These are phyloP conservation scores for Acorus gramineus DNA, from an alignment of 106 monocot species.

Conservation along the genomic window DNA sequence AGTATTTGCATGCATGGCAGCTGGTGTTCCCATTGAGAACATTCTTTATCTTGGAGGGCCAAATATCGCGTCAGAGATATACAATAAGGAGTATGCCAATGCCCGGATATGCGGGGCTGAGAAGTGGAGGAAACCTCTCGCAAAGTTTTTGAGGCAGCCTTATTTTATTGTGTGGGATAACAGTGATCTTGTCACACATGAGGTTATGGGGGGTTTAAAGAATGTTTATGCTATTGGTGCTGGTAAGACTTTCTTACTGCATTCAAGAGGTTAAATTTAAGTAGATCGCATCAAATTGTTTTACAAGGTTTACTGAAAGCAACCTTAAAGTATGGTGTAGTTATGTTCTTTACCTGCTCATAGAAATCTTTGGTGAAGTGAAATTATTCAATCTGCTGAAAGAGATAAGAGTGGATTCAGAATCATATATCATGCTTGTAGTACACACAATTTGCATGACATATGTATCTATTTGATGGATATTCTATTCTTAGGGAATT, in stretches of 20 bases:
- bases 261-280: not conserved
- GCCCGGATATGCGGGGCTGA: conserved; percentile 89
- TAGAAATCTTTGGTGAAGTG: not conserved
- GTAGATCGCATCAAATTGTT: not conserved
- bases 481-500: no score
- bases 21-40: conserved; percentile 82
- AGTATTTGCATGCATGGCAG: conserved; percentile 17
- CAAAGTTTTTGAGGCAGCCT: conserved; percentile 85
- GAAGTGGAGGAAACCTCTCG: conserved; percentile 82
- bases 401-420: not conserved
- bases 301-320: not conserved
- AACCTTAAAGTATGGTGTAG: not conserved
- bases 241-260: conserved; percentile 25
- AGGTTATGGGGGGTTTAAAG: conserved; percentile 95
- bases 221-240: conserved; percentile 97
- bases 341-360: not conserved
- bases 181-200: conserved; percentile 85
- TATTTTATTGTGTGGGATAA: conserved; percentile 98
- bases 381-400: not conserved
- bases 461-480: no score
- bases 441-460: no score
- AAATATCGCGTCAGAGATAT: conserved; percentile 94
- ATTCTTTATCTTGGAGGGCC: conserved; percentile 93
- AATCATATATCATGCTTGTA: no score
- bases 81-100: conserved; percentile 93